Evolutionary conservation across 164 flowering plant genomes (phyloP).

Genomic region (Annona squamosa): DNA sequence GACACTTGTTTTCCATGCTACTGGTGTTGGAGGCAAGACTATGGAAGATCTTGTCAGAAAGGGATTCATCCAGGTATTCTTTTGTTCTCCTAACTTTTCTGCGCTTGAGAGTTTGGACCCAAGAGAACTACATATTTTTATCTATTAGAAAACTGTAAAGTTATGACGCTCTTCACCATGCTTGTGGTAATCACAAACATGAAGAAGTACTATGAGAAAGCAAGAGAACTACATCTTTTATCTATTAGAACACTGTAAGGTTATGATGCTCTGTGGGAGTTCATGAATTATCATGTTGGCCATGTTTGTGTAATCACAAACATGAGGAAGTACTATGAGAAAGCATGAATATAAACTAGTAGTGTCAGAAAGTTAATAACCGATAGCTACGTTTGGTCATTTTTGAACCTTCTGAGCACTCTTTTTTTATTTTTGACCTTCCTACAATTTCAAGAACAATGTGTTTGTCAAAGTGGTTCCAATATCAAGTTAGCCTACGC

Average conservation of each 20-base stretch:
- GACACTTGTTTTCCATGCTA: conserved; percentile 86
- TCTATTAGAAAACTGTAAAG: not conserved
- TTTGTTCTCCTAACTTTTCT: not conserved
- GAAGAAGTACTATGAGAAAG: too few species aligned
- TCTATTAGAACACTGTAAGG: not conserved
- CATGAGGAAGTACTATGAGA: too few species aligned
- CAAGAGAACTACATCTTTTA: not conserved
- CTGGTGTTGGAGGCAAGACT: conserved; percentile 95
- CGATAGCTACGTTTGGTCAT: too few species aligned
- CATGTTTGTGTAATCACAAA: too few species aligned
- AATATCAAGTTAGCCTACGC: not conserved
- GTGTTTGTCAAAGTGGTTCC: not conserved
- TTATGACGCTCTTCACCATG: not conserved
- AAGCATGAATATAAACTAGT: too few species aligned
- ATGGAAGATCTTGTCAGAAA: conserved; percentile 83
- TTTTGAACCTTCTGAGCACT: not conserved
- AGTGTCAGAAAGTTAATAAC: too few species aligned
- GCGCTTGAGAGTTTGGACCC: not conserved
- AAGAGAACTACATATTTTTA: not conserved
- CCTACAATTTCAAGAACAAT: not conserved
- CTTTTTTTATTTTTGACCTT: not conserved
- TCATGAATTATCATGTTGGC: not conserved
- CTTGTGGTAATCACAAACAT: too few species aligned
- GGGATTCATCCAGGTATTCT: conserved; percentile 77
- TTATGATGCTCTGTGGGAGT: not conserved